Base-by-base conservation (phyloP, 2,329 filamentous ascomycete genomes). In the Trichoderma endophyticum region DNA sequence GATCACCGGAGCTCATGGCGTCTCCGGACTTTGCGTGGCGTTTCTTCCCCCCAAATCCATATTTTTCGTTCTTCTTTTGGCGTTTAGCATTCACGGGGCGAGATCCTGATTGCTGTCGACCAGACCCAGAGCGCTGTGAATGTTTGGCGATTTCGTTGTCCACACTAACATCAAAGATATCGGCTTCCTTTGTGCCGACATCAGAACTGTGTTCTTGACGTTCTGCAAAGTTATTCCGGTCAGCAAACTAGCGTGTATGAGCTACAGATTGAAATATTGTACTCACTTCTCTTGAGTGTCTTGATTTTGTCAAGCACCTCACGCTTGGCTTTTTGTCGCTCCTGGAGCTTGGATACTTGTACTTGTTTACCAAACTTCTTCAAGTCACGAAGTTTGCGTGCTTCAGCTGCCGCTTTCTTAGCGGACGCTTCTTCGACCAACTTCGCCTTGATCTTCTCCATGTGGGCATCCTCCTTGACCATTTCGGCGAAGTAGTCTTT, bases 321-420 rank as follows among this genome's bases (percentile, higher is more conserved):
- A 77, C 90, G 91, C 91, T 98, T 98, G 79, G 91, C 91, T 87
- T 97, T 97, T 65, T 93, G 90, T 63, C 96, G 88, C 88, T 99
- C 95, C 84, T 98, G 95, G 81, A 97, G 84, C 86, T 97, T 98
- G 73, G 95, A 95, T 73, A 97, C 90, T 86, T 99, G 96, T 68
- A 98, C 96, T 82, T 97, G 93, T 86, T 99, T 99, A 81, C 96
- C 96, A 81, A 98, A 99, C 85, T 98, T 99, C 90, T 98, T 98
- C 78, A 98, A 86, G 81, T 99, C 96, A 75, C 96, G 88, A 85
- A 95, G 91, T 84, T 94, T 94, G 80, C 94, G 90, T 7, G 96
- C 96, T 82, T 99, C 96, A 28, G 93, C 91, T 32, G 94, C 89
- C 1, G 96, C 95, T 86, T 97, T 97, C 87, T 97, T 97, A 73